Percentiles rank a stretch among this genome's conserved stretches.
Evolutionary conservation across 345 rosid species (phyloP).

Genomic region (Kandelia obovata): DNA sequence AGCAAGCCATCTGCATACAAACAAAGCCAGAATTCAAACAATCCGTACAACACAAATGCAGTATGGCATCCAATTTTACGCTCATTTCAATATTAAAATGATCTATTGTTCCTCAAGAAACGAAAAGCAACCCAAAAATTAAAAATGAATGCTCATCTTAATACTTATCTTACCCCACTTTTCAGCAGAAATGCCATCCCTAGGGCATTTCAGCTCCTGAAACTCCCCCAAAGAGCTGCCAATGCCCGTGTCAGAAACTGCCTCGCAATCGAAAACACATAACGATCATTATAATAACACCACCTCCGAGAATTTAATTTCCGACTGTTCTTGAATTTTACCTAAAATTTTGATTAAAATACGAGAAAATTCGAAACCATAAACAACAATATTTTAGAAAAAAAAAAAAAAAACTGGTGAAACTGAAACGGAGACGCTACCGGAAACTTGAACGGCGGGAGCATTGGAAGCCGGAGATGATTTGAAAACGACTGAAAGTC

Average conservation of each 20-base stretch:
- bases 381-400: too few relatives aligned
- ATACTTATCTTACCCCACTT: conserved; percentile 47
- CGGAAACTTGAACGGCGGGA: conserved; percentile 44
- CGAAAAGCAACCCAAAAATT: neutral
- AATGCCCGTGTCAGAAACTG: conserved; percentile 77
- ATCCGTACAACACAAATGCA: neutral
- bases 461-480: conserved; percentile 27
- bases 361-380: too few relatives aligned
- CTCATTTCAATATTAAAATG: too few relatives aligned
- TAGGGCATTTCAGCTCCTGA: conserved; percentile 36
- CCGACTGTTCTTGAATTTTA: too few relatives aligned
- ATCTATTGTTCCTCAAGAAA: neutral
- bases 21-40: conserved; percentile 7
- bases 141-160: neutral
- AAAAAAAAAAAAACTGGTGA: too few relatives aligned
- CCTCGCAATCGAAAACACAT: neutral
- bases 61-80: too few relatives aligned
- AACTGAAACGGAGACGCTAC: conserved; percentile 31
- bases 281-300: neutral
- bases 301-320: too few relatives aligned
- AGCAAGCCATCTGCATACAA: conserved; percentile 69
- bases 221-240: conserved; percentile 66
- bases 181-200: conserved; percentile 27
- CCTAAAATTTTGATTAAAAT: too few relatives aligned
- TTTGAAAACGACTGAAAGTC: conserved; percentile 58